Evolutionary conservation across 257 asterid genomes (phyloP).

Genomic region (Haberlea rhodopensis): DNA sequence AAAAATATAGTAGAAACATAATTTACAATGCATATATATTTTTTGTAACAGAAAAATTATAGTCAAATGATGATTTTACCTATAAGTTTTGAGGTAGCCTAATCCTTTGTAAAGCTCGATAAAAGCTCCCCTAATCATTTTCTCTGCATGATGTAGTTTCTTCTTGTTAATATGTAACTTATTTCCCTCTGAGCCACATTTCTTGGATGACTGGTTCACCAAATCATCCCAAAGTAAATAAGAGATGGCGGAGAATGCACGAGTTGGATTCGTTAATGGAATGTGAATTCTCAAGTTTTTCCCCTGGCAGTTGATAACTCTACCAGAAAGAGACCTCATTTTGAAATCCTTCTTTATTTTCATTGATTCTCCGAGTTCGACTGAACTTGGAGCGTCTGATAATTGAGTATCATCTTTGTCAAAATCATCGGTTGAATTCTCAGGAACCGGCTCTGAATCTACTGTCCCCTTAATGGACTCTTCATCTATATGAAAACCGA

Average conservation of each 20-base stretch:
- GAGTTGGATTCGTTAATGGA: conserved; percentile 76
- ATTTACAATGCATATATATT: not conserved
- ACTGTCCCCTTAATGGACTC: conserved; percentile 42
- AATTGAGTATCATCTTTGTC: conserved; percentile 29
- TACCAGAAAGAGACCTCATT: conserved; percentile 42
- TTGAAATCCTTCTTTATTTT: conserved; percentile 44
- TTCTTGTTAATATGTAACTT: conserved; percentile 58
- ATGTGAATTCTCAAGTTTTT: conserved; percentile 67
- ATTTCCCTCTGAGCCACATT: conserved; percentile 49
- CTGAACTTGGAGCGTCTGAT: conserved; percentile 38
- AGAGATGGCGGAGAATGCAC: conserved; percentile 71
- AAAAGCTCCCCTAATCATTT: conserved; percentile 85
- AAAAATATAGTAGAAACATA: conserved; percentile 4
- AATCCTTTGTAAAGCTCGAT: conserved; percentile 87
- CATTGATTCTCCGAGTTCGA: conserved; percentile 41
- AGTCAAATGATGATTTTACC: conserved; percentile 40
- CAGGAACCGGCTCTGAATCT: conserved; percentile 50
- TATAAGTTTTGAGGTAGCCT: conserved; percentile 75
- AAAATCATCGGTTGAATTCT: conserved; percentile 34
- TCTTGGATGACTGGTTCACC: conserved; percentile 62
- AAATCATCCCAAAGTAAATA: conserved; percentile 84
- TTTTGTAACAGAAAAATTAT: not conserved
- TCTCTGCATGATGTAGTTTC: conserved; percentile 80
- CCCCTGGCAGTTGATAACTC: conserved; percentile 48
- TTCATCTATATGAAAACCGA: conserved; percentile 47